A percentile compares a stretch with the other conserved stretches of the same genome.
Conservation (phyloP, 768 basidiomycete species). For the Baorangia bicolor region DNA sequence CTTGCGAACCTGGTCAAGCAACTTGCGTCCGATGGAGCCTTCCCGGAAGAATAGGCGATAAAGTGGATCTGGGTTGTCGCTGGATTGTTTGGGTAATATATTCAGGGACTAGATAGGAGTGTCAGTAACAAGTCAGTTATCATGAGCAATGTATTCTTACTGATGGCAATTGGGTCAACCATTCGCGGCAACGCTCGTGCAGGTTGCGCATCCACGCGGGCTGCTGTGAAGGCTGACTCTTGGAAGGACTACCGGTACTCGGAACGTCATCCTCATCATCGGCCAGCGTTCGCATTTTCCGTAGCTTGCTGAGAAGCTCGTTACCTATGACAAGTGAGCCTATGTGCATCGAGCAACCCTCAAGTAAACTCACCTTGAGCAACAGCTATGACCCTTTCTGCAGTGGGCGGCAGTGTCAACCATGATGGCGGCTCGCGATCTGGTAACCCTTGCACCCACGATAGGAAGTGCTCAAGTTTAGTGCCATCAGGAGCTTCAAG, state of each 20-base stretch:
- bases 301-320: constrained; percentile 77
- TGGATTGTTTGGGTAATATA: constrained; percentile 59
- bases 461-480: constrained; percentile 85
- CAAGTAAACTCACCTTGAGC: constrained; percentile 67
- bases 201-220: constrained; percentile 95
- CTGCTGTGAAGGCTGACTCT: constrained; percentile 67
- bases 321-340: constrained; percentile 52
- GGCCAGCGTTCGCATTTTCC: constrained; percentile 87
- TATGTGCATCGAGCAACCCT: background rate
- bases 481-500: constrained; percentile 87
- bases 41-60: constrained; percentile 89
- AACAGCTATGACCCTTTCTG: constrained; percentile 88
- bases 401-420: constrained; percentile 90
- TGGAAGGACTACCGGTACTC: constrained; percentile 51
- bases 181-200: constrained; percentile 78
- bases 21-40: constrained; percentile 71
- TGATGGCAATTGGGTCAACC: constrained; percentile 73
- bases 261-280: constrained; percentile 80
- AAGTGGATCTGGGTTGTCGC: constrained; percentile 79
- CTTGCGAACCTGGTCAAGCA: constrained; percentile 74
- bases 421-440: constrained; percentile 94
- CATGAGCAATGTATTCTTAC: constrained; percentile 41
- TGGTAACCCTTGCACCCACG: constrained; percentile 86
- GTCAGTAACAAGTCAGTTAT: constrained; percentile 11
- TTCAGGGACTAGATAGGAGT: constrained; percentile 53